Evolutionary conservation across 1,284 basidiomycete genomes (phyloP).

Genomic region (Golubevia sp.): DNA sequence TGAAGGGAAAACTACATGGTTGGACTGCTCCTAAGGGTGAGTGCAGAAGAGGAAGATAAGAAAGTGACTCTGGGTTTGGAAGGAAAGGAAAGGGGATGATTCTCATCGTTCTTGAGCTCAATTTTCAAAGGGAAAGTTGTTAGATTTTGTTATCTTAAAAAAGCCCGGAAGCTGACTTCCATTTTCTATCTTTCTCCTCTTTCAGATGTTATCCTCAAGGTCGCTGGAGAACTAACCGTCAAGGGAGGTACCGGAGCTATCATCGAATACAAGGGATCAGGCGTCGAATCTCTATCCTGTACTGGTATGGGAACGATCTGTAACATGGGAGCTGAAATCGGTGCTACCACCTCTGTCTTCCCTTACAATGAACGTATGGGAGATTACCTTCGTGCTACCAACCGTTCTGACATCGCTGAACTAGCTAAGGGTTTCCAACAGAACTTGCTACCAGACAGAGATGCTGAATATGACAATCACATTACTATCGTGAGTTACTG

Average conservation of each 20-base stretch:
- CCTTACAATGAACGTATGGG: conserved; percentile 96
- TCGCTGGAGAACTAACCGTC: conserved; percentile 60
- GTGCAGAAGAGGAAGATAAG: no score
- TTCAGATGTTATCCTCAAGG: conserved; percentile 55
- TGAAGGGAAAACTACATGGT: conserved; percentile 90
- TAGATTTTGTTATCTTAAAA: not conserved
- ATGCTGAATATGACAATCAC: conserved; percentile 89
- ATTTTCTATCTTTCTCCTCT: not conserved
- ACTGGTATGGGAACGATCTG: conserved; percentile 99
- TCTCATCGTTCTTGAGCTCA: no score
- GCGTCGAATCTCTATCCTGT: conserved; percentile 93
- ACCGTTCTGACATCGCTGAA: conserved; percentile 82
- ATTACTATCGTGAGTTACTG: conserved; percentile 79
- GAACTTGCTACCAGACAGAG: conserved; percentile 88
- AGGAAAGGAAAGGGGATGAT: no score
- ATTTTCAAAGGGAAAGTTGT: no score
- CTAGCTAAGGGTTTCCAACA: conserved; percentile 88
- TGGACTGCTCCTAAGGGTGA: conserved; percentile 97
- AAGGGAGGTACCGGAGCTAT: conserved; percentile 62
- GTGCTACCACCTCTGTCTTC: conserved; percentile 98
- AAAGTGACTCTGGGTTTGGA: no score
- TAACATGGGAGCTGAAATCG: conserved; percentile 99
- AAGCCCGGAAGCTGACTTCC: not conserved
- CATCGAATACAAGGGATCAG: conserved; percentile 64
- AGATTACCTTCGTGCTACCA: conserved; percentile 90